Evolutionary conservation across 1,284 basidiomycete species (phyloP).

Genomic region (Leccinum solheimii): DNA sequence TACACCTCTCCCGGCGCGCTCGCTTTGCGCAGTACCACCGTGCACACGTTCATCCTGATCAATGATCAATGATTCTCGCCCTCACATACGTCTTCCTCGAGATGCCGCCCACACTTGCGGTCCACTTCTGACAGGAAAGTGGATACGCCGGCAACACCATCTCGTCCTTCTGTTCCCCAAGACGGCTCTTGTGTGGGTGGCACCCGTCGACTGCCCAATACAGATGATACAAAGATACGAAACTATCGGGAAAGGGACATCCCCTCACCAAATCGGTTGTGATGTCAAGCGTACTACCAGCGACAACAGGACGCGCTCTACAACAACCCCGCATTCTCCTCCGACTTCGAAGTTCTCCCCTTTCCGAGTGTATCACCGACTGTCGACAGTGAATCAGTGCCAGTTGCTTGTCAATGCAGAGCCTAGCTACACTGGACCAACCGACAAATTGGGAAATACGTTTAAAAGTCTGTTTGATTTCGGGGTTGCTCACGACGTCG

Average conservation of each 20-base stretch:
- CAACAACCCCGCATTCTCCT: slow-evolving; percentile 28
- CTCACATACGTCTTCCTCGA: slow-evolving; percentile 2
- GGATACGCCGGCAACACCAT: slow-evolving; percentile 32
- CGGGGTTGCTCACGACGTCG: slow-evolving; percentile 26
- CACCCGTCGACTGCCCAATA: slow-evolving; percentile 26
- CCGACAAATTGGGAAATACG: slow-evolving; percentile 18
- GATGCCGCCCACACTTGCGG: slow-evolving; percentile 66
- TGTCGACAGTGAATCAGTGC: slow-evolving; percentile 24
- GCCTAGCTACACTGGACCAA: slow-evolving; percentile 16
- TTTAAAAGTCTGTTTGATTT: slow-evolving; percentile 15
- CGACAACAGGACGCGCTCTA: slow-evolving; percentile 21
- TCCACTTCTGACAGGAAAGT: slow-evolving; percentile 38
- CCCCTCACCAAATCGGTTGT: slow-evolving; percentile 35
- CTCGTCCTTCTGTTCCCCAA: slow-evolving; percentile 45
- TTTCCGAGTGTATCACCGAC: slow-evolving; percentile 18
- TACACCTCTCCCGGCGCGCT: too few relatives aligned
- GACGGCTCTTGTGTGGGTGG: slow-evolving; percentile 40
- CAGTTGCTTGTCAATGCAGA: slow-evolving; percentile 12
- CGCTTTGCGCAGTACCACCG: too few relatives aligned
- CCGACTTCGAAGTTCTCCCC: slow-evolving; percentile 22
- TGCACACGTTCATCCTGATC: too few relatives aligned
- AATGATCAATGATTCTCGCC: too few relatives aligned
- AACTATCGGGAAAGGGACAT: slow-evolving; percentile 32
- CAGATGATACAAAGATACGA: slow-evolving; percentile 81
- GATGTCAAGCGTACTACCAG: slow-evolving; percentile 14